Conservation (phyloP, 2,329 filamentous ascomycete genomes). For the Xylaria digitata region DNA sequence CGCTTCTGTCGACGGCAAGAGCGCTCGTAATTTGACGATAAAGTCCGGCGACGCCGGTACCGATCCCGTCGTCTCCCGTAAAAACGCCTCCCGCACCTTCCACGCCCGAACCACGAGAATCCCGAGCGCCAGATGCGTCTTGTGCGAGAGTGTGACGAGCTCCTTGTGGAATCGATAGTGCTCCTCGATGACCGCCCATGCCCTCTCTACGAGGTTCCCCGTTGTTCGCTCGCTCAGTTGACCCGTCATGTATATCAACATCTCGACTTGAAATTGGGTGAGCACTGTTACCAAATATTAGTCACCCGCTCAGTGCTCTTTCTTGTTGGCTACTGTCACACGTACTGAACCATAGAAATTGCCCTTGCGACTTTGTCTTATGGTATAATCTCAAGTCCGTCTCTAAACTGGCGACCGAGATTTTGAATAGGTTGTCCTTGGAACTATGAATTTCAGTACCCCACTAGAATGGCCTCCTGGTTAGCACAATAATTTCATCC, state of each 20-base stretch:
- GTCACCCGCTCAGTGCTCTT: neutral
- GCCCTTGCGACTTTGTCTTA: constrained; percentile 55
- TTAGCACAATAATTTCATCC: constrained; percentile 23
- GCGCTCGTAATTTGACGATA: constrained; percentile 58
- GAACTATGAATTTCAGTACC: constrained; percentile 61
- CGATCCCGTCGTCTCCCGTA: constrained; percentile 52
- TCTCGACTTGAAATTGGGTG: constrained; percentile 65
- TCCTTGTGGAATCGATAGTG: constrained; percentile 63
- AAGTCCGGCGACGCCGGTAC: constrained; percentile 58
- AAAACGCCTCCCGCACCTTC: constrained; percentile 60
- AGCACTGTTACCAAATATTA: constrained; percentile 44
- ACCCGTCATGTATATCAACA: constrained; percentile 66
- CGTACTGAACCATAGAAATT: constrained; percentile 66
- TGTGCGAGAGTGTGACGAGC: constrained; percentile 61
- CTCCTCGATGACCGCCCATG: constrained; percentile 61
- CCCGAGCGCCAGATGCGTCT: constrained; percentile 58
- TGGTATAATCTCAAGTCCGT: constrained; percentile 60
- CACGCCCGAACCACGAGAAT: constrained; percentile 64
- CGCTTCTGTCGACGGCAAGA: constrained; percentile 55
- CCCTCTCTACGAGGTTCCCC: constrained; percentile 64
- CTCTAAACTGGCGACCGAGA: constrained; percentile 62
- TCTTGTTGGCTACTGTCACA: constrained; percentile 32
- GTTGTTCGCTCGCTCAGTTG: constrained; percentile 63
- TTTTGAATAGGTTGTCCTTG: constrained; percentile 67
- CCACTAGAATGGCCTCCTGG: constrained; percentile 49